Evolutionary conservation across 176 grass and related monocot species (phyloP), one percentile per base, ranked within the genome.

Genomic region (Eragrostis curvula): DNA sequence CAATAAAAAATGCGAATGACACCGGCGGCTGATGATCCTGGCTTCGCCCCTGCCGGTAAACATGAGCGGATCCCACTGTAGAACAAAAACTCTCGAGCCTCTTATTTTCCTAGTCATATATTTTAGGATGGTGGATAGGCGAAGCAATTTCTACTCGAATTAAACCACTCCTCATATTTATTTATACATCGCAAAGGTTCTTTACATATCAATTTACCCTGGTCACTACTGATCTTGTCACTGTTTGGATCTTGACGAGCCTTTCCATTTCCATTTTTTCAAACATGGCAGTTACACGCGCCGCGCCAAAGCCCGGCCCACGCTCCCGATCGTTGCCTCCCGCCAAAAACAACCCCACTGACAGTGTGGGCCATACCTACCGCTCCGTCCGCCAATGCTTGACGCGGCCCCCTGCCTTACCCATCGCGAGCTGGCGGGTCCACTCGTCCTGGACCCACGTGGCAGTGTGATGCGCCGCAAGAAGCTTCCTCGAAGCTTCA

Each of bases 401-500:
- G 40, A 74, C 2, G 29, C 2, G 30, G 6, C 32, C 11, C 13
- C 5, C 5, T 1, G 18, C 39, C 12, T 25, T 49, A 36, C 2
- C 44, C 42, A 6, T 3, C 3, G 18, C 4, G 40, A 27, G 53
- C 39, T 44, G 7, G 10, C 42, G 55, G 47, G 14, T 21, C 56
- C 12, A 40, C 48, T 0, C 13, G 16, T 16, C 1, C 1, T 11
- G 56, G 79, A 56, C 86, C 80, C 86, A 84, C 61, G 40, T 79
- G 86, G 74, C 74, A 88, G 86, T 40, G 47, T 16, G 41, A n/a
- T 16, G 20, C 3, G 16, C 5, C 32, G 57, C 39, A 44, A 50
- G 81, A 79, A 89, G 78, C 78, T 89, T 85, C 87, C 12, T 24
- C 16, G 83, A 89, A 85, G 83, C 57, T 85, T 85, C 87, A 42